Evolutionary conservation across 306 rosid genomes (phyloP).

Genomic region (Fragaria nilgerrensis): DNA sequence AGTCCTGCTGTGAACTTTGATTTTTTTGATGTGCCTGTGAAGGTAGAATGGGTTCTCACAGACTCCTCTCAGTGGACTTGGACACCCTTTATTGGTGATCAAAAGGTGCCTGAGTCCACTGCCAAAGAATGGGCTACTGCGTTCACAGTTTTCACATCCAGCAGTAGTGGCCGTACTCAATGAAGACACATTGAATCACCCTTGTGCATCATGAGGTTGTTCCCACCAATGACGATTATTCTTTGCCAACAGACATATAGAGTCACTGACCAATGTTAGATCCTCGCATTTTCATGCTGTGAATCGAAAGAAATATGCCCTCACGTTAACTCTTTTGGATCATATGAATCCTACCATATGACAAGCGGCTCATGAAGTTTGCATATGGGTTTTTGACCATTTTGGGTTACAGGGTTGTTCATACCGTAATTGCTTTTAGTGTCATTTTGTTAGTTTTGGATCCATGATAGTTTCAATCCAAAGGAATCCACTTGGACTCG

Average conservation of each 20-base stretch:
- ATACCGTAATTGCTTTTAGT: neutral
- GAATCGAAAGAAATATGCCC: neutral
- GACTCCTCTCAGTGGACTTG: conserved; percentile 38
- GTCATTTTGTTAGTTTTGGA: neutral
- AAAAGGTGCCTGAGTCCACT: conserved; percentile 33
- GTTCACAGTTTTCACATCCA: conserved; percentile 31
- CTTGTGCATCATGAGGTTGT: conserved; percentile 7
- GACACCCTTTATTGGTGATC: conserved; percentile 42
- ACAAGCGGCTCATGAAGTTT: conserved; percentile 13
- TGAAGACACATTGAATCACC: conserved; percentile 8
- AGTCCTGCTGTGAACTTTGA: conserved; percentile 35
- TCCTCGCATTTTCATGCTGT: neutral
- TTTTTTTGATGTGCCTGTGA: conserved; percentile 42
- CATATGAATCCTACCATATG: neutral
- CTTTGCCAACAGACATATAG: conserved; percentile 11
- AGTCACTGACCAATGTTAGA: conserved; percentile 23
- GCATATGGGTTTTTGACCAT: conserved; percentile 12
- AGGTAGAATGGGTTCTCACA: conserved; percentile 55
- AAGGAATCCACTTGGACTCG: neutral
- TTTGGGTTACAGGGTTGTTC: neutral
- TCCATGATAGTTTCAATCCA: neutral
- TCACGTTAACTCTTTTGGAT: neutral
- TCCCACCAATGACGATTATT: conserved; percentile 4
- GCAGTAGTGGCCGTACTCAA: conserved; percentile 12
- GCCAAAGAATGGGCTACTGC: conserved; percentile 47